A percentile compares a stretch with the other conserved stretches of the same genome.
Evolutionary conservation across 352 stramenopile species (phyloP).

Genomic region (Pythium aphanidermatum): DNA sequence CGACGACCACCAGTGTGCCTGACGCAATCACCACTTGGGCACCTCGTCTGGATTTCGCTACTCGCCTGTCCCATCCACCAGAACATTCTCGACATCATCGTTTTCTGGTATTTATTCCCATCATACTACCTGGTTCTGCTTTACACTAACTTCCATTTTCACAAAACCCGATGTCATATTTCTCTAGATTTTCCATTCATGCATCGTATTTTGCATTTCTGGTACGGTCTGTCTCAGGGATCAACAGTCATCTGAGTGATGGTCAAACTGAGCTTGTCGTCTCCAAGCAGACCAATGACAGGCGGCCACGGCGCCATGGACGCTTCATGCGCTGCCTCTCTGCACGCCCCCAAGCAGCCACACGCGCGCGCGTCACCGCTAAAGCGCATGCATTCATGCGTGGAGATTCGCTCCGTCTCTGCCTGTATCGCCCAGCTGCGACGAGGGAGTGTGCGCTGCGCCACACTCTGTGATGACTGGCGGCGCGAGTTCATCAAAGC

Average conservation of each 20-base stretch:
- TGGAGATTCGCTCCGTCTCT: too few relatives aligned
- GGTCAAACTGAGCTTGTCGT: constrained; percentile 7
- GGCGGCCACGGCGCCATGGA: too few relatives aligned
- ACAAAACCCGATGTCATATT: constrained; percentile 3
- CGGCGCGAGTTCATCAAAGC: neutral
- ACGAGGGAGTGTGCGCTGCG: too few relatives aligned
- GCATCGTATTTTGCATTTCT: constrained; percentile 10
- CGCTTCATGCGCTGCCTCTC: neutral
- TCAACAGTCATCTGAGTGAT: constrained; percentile 12
- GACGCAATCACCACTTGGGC: constrained; percentile 5
- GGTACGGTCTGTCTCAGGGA: constrained; percentile 4
- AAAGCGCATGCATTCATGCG: neutral
- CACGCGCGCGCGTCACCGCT: neutral
- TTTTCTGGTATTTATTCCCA: too few relatives aligned
- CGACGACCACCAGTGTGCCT: neutral
- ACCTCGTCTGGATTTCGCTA: too few relatives aligned
- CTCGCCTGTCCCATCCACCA: constrained; percentile 1
- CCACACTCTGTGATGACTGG: too few relatives aligned
- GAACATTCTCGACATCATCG: constrained; percentile 14
- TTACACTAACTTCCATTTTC: neutral
- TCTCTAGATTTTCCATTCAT: neutral
- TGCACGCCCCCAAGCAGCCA: neutral
- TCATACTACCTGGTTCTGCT: constrained; percentile 1
- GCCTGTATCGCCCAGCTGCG: too few relatives aligned
- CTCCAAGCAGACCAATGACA: neutral